phyloP scores from a whole-genome alignment of 495 filamentous ascomycete genomes.

The Penicillium angulare region DNA sequence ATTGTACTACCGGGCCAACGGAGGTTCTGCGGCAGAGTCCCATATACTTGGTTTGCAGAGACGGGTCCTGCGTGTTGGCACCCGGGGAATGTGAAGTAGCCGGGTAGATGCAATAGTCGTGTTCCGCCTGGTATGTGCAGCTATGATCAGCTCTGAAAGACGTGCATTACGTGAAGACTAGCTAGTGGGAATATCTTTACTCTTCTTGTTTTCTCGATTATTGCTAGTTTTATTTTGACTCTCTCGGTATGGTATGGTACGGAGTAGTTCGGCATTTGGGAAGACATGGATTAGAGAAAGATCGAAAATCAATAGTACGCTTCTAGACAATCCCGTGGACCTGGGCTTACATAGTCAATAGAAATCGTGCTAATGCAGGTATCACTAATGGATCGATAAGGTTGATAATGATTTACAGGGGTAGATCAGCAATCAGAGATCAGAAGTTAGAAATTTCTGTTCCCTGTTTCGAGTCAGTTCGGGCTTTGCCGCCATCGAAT shows the following conservation, averaged over 20 bases:
- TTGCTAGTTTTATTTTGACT: no score
- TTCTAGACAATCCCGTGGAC: no score
- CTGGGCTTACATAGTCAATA: constrained; percentile 11
- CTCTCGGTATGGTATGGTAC: constrained; percentile 7
- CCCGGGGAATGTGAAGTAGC: constrained; percentile 16
- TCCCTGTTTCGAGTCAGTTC: neutral
- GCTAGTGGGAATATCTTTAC: no score
- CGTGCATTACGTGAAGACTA: no score
- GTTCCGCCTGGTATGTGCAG: constrained; percentile 7
- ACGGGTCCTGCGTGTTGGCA: constrained; percentile 5
- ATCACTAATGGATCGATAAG: constrained; percentile 4
- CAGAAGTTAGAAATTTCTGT: neutral
- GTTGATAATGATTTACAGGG: neutral
- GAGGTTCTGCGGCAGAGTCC: constrained; percentile 2
- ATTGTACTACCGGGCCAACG: neutral
- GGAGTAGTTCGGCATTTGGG: constrained; percentile 2
- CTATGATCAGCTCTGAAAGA: constrained; percentile 4
- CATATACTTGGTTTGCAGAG: neutral
- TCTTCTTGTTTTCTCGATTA: no score
- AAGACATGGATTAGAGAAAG: constrained; percentile 16
- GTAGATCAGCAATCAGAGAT: neutral
- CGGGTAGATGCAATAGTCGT: constrained; percentile 4
- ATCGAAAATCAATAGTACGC: constrained; percentile 18
- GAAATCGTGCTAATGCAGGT: constrained; percentile 18
- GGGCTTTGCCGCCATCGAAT: constrained; percentile 8